phyloP scores from a whole-genome alignment of 495 filamentous ascomycete species.

The Talaromyces ruber region DNA sequence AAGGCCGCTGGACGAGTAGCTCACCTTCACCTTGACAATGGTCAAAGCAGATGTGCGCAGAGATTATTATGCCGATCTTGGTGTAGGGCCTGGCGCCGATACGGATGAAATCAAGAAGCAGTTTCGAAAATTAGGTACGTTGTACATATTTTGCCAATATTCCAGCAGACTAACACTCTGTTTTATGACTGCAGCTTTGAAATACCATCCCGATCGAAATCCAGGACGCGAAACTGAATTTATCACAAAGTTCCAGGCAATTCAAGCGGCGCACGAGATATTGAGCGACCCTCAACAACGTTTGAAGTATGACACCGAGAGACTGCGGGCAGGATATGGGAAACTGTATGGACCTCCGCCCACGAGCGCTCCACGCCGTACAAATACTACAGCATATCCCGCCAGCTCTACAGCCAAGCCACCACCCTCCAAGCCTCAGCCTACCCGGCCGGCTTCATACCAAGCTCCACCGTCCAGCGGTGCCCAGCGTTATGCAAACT shows the following conservation, averaged over 20 bases:
- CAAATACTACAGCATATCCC: constrained; percentile 14
- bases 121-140: constrained; percentile 70
- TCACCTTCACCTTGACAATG: constrained; percentile 42
- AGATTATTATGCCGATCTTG: constrained; percentile 86
- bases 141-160: neutral
- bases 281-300: constrained; percentile 58
- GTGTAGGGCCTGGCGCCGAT: constrained; percentile 53
- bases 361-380: constrained; percentile 19
- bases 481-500: constrained; percentile 46
- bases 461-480: constrained; percentile 41
- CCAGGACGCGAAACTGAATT: constrained; percentile 71
- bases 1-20: neutral
- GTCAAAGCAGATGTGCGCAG: constrained; percentile 62
- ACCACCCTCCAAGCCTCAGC: constrained; percentile 17
- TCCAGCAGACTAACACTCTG: neutral
- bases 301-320: constrained; percentile 69
- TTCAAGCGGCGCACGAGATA: constrained; percentile 80
- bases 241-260: constrained; percentile 72
- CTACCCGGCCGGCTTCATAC: constrained; percentile 18
- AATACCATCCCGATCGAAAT: constrained; percentile 86
- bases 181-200: constrained; percentile 15
- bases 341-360: constrained; percentile 28
- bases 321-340: constrained; percentile 41
- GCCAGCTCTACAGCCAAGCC: constrained; percentile 16
- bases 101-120: constrained; percentile 72